Base-by-base conservation (phyloP, 805 yeast genomes). In the Starmerella sirachaensis region DNA sequence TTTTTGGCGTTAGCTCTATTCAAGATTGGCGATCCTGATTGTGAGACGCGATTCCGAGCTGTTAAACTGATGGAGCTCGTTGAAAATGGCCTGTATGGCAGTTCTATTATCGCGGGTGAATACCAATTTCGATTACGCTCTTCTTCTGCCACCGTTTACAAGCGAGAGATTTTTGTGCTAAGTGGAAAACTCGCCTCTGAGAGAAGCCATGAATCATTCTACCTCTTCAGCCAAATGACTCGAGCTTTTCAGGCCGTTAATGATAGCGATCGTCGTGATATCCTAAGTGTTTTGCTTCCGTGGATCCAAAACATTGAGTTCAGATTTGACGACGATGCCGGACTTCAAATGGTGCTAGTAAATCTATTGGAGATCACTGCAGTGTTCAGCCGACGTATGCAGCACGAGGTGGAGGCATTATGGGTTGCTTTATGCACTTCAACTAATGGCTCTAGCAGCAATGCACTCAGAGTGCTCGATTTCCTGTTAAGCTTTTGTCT, bases 381-480 rank as follows among this genome's bases (percentile, higher is more conserved):
- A 25, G 74, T 74, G 41, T 81, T 78, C 49, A 74, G 86, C 35
- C 76, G 78, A 32, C 64, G 66, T 11, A 74, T 83, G 48, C 82
- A 83, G 30, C 79, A 78, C 50, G 97, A 85, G 50, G 83, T 91
- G 9, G 96, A 86, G 56, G 93, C 93, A 0, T 59, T 91, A 17
- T 91, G 99, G 99, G 84, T 82, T 5, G 88, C 96, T 0, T 63
- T 91, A n/a, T 94, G 93, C 1, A 73, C 70, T 34, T 82, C 79
- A 5, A 68, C 70, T n/a, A 68, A 72, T 20, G 68, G 52, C 1
- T 36, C 43, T 71, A 21, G 66, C 63, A 33, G 28, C n/a, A 85
- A 88, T 50, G 76, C 78, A 16, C 74, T 74, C 31, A 75, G 72
- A 1, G 79, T 84, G 16, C 59, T 83, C 52, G 79, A 76, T 31